Evolutionary conservation across 805 yeast genomes (phyloP).

Genomic region (Priceomyces fermenticarens): DNA sequence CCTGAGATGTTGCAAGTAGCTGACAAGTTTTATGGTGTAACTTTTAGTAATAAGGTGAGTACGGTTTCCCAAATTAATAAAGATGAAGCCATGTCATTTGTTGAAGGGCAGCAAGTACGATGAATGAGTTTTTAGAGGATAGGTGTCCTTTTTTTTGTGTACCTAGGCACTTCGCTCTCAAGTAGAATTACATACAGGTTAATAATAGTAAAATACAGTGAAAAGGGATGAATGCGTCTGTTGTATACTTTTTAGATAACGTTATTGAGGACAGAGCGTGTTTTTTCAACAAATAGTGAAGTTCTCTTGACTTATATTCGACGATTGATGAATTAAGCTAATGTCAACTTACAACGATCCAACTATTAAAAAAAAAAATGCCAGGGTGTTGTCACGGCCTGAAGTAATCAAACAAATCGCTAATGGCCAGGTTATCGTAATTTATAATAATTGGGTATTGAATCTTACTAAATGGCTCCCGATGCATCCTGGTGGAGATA

Average conservation of each 20-base stretch:
- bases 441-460: conserved; percentile 58
- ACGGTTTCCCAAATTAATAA: conserved; percentile 66
- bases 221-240: too few relatives aligned
- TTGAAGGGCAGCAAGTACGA: conserved; percentile 57
- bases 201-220: too few relatives aligned
- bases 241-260: too few relatives aligned
- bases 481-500: conserved; percentile 86
- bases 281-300: too few relatives aligned
- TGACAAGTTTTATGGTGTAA: conserved; percentile 83
- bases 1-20: conserved; percentile 90
- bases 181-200: too few relatives aligned
- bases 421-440: conserved; percentile 66
- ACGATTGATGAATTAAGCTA: too few relatives aligned
- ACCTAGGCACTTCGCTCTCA: too few relatives aligned
- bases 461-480: conserved; percentile 69
- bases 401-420: conserved; percentile 60
- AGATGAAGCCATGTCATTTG: conserved; percentile 77
- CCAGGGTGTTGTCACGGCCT: conserved; percentile 16
- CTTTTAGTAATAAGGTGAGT: conserved; percentile 78
- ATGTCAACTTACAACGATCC: too few relatives aligned
- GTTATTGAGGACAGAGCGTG: too few relatives aligned
- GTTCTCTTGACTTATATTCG: too few relatives aligned
- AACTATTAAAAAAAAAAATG: background rate
- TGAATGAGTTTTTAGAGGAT: background rate
- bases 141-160: too few relatives aligned